Conservation (phyloP, 805 yeast species). For the Hanseniaspora taiwanica region DNA sequence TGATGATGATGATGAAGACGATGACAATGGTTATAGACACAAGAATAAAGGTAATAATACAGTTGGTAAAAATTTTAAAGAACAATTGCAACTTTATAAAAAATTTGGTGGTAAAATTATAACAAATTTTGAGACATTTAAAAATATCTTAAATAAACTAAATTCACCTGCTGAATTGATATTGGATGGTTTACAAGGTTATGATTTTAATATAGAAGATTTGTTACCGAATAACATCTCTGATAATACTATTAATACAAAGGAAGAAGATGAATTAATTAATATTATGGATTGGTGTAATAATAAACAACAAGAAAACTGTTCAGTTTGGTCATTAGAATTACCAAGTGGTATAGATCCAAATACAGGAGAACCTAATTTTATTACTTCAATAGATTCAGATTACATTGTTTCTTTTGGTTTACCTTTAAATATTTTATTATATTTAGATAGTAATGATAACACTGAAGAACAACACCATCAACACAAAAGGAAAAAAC, state of each 20-base stretch:
- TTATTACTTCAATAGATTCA: conserved; percentile 29
- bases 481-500: too few relatives aligned
- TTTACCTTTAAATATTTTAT: conserved; percentile 52
- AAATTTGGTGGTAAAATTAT: conserved; percentile 60
- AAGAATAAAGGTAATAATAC: conserved; percentile 2
- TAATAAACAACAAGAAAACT: not conserved
- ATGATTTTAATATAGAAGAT: conserved; percentile 55
- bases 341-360: conserved; percentile 76
- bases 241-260: conserved; percentile 5
- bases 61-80: conserved; percentile 20
- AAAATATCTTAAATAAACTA: conserved; percentile 28
- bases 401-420: conserved; percentile 59
- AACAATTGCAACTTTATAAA: conserved; percentile 43
- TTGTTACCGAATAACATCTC: conserved; percentile 17
- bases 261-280: conserved; percentile 14
- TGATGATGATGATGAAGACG: conserved; percentile 10
- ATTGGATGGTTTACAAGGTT: conserved; percentile 77
- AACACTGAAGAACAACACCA: conserved; percentile 4
- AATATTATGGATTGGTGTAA: conserved; percentile 59
- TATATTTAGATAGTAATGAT: conserved; percentile 8
- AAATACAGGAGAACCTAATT: conserved; percentile 47
- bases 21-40: conserved; percentile 1
- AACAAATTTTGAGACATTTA: conserved; percentile 25
- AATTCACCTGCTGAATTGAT: conserved; percentile 71
- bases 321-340: conserved; percentile 41